Conservation (phyloP, 345 rosid genomes). For the Triadica sebifera region DNA sequence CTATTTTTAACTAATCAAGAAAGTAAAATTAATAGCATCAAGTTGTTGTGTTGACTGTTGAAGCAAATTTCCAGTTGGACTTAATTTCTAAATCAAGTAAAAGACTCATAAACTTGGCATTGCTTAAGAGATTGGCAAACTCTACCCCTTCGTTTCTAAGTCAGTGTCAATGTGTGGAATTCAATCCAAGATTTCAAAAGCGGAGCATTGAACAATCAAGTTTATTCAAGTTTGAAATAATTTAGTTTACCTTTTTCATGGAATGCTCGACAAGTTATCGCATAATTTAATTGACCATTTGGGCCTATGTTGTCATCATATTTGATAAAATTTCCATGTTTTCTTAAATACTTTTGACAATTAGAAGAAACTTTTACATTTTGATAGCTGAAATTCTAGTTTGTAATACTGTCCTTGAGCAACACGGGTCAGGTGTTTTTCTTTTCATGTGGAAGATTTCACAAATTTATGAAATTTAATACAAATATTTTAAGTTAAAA, state of each 20-base stretch:
- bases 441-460: background rate
- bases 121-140: background rate
- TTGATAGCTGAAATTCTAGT: background rate
- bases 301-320: background rate
- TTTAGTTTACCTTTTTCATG: background rate
- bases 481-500: too few relatives aligned
- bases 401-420: background rate
- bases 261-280: conserved; percentile 4
- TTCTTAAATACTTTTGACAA: background rate
- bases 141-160: background rate
- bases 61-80: background rate
- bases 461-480: too few relatives aligned
- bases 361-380: background rate
- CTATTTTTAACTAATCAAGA: too few relatives aligned
- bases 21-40: too few relatives aligned
- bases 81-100: conserved; percentile 4
- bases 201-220: background rate
- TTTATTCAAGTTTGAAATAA: background rate
- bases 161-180: background rate
- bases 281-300: background rate
- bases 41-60: too few relatives aligned
- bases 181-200: background rate
- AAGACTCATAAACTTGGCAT: background rate
- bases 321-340: background rate
- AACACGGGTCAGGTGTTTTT: background rate